Percentiles rank a stretch among this genome's conserved stretches.
phyloP scores from a whole-genome alignment of 371 early-diverging fungal species.

The Actinomortierella ambigua region DNA sequence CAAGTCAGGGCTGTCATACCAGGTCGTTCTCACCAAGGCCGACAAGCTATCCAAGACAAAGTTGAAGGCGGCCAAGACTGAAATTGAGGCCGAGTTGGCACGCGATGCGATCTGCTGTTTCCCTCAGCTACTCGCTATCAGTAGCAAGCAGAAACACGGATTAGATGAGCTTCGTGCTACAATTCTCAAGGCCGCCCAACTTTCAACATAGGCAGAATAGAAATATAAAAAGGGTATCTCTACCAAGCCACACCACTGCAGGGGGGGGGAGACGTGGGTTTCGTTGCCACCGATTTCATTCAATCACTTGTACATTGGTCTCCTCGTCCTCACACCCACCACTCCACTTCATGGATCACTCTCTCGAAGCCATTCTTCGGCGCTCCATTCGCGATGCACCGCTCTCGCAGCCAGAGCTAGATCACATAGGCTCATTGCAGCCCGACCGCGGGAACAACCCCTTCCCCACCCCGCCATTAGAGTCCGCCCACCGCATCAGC shows the following conservation, averaged over 20 bases:
- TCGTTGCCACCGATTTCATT: not conserved
- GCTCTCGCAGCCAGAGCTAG: too few species aligned
- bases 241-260: not conserved
- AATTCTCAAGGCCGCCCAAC: constrained; percentile 37
- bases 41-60: constrained; percentile 58
- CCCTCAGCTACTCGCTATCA: constrained; percentile 52
- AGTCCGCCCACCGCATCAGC: too few species aligned
- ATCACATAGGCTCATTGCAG: too few species aligned
- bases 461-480: too few species aligned
- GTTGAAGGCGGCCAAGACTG: constrained; percentile 47
- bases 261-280: not conserved
- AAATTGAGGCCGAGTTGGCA: constrained; percentile 53
- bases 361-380: too few species aligned
- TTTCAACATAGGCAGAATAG: constrained; percentile 5
- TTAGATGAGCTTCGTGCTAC: constrained; percentile 40
- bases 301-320: too few species aligned
- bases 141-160: constrained; percentile 34
- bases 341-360: too few species aligned
- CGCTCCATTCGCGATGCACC: too few species aligned
- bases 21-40: constrained; percentile 70
- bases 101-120: constrained; percentile 60
- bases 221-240: not conserved
- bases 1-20: constrained; percentile 59
- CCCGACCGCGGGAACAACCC: too few species aligned
- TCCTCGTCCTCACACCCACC: too few species aligned